Conservation (phyloP, 1,139 yeast genomes). For the Diutina ranongensis region DNA sequence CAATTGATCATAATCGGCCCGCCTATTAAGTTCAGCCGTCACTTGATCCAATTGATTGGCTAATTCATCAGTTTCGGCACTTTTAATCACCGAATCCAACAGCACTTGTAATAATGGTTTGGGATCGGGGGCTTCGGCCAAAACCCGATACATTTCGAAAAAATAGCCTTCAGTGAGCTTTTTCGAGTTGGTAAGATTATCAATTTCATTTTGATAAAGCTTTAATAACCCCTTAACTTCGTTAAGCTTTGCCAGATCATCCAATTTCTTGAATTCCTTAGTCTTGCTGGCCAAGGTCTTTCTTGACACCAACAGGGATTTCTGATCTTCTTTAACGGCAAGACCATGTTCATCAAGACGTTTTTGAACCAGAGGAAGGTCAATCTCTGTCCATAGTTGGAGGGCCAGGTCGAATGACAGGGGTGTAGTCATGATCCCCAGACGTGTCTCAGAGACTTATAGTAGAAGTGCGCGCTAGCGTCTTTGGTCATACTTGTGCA, state of each 20-base stretch:
- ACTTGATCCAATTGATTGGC: slow-evolving; percentile 43
- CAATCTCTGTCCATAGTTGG: slow-evolving; percentile 67
- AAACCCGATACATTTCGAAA: slow-evolving; percentile 58
- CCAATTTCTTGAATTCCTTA: slow-evolving; percentile 66
- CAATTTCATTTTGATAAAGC: slow-evolving; percentile 81
- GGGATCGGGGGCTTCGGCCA: slow-evolving; percentile 93
- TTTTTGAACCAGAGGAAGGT: slow-evolving; percentile 56
- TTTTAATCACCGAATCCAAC: slow-evolving; percentile 51
- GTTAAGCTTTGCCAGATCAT: slow-evolving; percentile 50
- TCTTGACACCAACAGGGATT: slow-evolving; percentile 53
- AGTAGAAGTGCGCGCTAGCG: too few relatives aligned
- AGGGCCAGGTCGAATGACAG: slow-evolving; percentile 36
- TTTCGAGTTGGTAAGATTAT: slow-evolving; percentile 64
- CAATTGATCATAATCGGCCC: slow-evolving; percentile 71
- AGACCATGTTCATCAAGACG: slow-evolving; percentile 66
- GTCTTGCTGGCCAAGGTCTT: slow-evolving; percentile 73
- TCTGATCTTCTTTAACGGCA: slow-evolving; percentile 61
- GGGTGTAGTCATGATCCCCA: background rate
- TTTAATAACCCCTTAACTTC: slow-evolving; percentile 63
- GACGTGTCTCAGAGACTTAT: too few relatives aligned
- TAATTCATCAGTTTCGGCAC: slow-evolving; percentile 42
- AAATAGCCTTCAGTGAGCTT: slow-evolving; percentile 65
- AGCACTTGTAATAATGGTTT: slow-evolving; percentile 67
- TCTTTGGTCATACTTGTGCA: too few relatives aligned
- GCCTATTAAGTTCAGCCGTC: slow-evolving; percentile 49